phyloP scores from a whole-genome alignment of 1,284 basidiomycete species.

The Fomitopsis betulina region DNA sequence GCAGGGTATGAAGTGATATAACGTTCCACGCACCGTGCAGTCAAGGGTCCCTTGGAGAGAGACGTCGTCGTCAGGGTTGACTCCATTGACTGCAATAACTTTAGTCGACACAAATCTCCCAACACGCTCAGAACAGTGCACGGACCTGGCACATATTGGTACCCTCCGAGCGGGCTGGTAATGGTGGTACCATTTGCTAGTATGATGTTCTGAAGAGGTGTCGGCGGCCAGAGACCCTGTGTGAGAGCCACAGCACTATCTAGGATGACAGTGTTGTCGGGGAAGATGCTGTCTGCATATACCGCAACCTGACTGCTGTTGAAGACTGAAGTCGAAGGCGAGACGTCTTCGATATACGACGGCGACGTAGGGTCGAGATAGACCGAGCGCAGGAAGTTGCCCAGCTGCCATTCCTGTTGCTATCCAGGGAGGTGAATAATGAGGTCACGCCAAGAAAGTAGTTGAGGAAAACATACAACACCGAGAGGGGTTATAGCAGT shows the following conservation, averaged over 20 bases:
- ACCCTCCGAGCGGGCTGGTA: constrained; percentile 45
- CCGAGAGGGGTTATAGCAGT: constrained; percentile 49
- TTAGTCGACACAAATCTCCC: background rate
- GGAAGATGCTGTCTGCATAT: constrained; percentile 40
- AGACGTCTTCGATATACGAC: constrained; percentile 31
- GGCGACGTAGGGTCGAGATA: constrained; percentile 36
- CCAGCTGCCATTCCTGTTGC: constrained; percentile 42
- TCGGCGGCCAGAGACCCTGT: constrained; percentile 44
- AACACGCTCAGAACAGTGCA: constrained; percentile 3
- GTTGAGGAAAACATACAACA: constrained; percentile 25
- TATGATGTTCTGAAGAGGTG: constrained; percentile 26
- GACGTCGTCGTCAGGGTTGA: constrained; percentile 39
- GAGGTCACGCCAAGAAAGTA: background rate
- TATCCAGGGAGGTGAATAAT: constrained; percentile 10
- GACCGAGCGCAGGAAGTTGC: constrained; percentile 33
- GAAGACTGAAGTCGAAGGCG: constrained; percentile 26
- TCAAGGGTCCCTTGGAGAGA: constrained; percentile 42
- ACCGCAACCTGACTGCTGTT: constrained; percentile 33
- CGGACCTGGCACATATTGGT: constrained; percentile 63
- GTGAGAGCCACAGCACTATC: constrained; percentile 43
- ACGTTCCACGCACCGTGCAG: constrained; percentile 31
- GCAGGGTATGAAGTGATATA: background rate
- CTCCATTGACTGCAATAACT: constrained; percentile 32
- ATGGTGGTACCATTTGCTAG: constrained; percentile 46
- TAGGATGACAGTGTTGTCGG: constrained; percentile 47